These are phyloP conservation scores for Quercus tomentella DNA, from an alignment of 331 rosid genomes.

Conservation along the genomic window DNA sequence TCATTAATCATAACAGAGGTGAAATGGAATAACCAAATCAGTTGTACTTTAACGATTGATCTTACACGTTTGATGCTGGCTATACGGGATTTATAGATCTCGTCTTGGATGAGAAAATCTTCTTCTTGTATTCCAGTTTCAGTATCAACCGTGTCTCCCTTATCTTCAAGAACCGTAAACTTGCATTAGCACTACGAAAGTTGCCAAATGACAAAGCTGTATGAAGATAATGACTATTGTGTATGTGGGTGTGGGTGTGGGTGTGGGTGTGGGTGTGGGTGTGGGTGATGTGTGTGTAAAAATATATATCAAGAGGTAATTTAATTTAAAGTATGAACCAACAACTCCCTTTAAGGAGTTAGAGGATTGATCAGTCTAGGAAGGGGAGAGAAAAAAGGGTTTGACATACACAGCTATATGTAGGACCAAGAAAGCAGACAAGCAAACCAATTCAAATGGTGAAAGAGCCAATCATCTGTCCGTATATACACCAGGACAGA, in stretches of 20 bases:
- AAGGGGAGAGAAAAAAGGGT: background rate
- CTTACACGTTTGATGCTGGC: constrained; percentile 94
- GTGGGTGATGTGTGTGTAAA: background rate
- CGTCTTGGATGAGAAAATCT: constrained; percentile 78
- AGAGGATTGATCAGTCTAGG: background rate
- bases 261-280: background rate
- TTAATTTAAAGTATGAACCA: background rate
- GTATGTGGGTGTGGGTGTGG: background rate
- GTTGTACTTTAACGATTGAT: constrained; percentile 6
- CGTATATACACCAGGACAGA: background rate
- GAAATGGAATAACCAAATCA: constrained; percentile 13
- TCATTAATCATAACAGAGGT: constrained; percentile 14
- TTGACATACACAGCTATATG: background rate
- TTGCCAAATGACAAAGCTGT: constrained; percentile 1
- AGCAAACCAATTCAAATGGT: background rate
- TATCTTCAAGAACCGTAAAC: constrained; percentile 42
- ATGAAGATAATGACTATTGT: constrained; percentile 6
- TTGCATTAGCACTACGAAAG: constrained; percentile 13
- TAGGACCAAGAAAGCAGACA: background rate
- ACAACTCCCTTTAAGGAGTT: constrained; percentile 2
- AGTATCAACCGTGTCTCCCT: constrained; percentile 66
- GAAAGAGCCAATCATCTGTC: background rate
- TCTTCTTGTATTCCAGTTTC: constrained; percentile 77
- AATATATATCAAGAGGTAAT: constrained; percentile 6
- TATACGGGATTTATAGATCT: constrained; percentile 83